Evolutionary conservation across 352 stramenopile species (phyloP).

Genomic region (Blastocystis sp.): DNA sequence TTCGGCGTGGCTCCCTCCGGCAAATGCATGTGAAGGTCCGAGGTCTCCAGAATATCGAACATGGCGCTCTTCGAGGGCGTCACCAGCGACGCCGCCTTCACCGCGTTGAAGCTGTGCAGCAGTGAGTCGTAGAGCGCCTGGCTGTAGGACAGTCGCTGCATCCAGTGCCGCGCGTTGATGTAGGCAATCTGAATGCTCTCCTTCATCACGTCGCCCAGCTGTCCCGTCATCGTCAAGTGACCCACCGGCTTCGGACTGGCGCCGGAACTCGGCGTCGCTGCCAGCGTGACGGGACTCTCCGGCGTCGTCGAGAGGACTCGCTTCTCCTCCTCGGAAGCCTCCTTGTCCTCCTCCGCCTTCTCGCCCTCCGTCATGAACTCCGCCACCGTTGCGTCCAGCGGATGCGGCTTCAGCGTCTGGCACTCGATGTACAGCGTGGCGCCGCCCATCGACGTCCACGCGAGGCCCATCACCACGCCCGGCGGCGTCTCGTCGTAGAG

Average conservation of each 20-base stretch:
- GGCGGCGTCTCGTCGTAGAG: conserved; percentile 84
- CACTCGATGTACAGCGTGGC: conserved; percentile 93
- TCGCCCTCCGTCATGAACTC: background rate
- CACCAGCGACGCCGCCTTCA: background rate
- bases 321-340: background rate
- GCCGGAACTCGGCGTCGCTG: background rate
- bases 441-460: conserved; percentile 93
- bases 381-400: conserved; percentile 2
- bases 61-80: background rate
- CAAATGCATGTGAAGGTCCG: conserved; percentile 91
- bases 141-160: conserved; percentile 31
- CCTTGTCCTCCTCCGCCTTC: background rate
- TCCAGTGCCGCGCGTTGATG: conserved; percentile 70
- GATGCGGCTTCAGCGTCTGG: conserved; percentile 42
- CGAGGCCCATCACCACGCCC: conserved; percentile 94
- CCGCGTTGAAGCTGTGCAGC: conserved; percentile 45
- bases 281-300: background rate
- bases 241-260: conserved; percentile 57
- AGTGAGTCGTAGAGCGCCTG: conserved; percentile 43
- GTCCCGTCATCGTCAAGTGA: conserved; percentile 75
- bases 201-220: conserved; percentile 95
- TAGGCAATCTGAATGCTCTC: conserved; percentile 92
- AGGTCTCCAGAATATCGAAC: conserved; percentile 47
- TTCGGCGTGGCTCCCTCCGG: conserved; percentile 93
- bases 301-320: background rate